Base-by-base conservation (phyloP, 148 eudicot genomes). In the Arbutus unedo region DNA sequence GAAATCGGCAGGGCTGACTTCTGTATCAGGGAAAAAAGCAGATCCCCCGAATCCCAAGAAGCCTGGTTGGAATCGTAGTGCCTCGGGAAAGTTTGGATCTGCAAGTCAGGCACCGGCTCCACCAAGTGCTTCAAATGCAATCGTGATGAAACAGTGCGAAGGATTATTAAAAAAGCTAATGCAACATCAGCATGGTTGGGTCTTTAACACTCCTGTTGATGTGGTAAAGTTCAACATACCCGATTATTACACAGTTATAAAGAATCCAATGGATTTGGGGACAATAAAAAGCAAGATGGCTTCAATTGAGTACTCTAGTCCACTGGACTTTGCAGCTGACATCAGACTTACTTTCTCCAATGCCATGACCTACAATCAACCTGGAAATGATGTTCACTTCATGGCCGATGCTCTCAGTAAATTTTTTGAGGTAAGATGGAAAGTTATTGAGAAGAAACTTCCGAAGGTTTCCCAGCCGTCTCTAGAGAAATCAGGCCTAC, bases 181-280 rank as follows among this genome's bases (percentile, higher is more conserved):
- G 93, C 74, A 84, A 53, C 97, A 97, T 82, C 89, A 91, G 82
- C 85, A 72, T 89, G 91, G 88, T 62, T 92, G 97, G 94, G 94
- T 92, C 47, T 97, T 97, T 76, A 94, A 92, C 68, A 76, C 83
- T 54, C 98, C 98, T 13, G 99, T 97, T 81, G 98, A 94, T 86
- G 91, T 90, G 44, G 93, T 93, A 21, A 89, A 89, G 87, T 87
- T 93, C 75, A 94, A 94, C 48, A 90, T 94, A 77, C 99, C 97
- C 0, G 98, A 96, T 83, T 94, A 97, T 87, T 91, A 84, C 51
- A 87, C 75, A 78, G 91, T 94, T 5, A 94, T 97, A 45, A 94
- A 93, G 87, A 87, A 92, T 82, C 98, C 99, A 7, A 97, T 94
- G 99, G 99, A 97, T 91, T 87, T 97, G 77, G 91, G 96, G 77